A percentile compares a stretch with the other conserved stretches of the same genome.
Evolutionary conservation across 1,139 yeast species (phyloP).

Genomic region (Yamadazyma triangularis): DNA sequence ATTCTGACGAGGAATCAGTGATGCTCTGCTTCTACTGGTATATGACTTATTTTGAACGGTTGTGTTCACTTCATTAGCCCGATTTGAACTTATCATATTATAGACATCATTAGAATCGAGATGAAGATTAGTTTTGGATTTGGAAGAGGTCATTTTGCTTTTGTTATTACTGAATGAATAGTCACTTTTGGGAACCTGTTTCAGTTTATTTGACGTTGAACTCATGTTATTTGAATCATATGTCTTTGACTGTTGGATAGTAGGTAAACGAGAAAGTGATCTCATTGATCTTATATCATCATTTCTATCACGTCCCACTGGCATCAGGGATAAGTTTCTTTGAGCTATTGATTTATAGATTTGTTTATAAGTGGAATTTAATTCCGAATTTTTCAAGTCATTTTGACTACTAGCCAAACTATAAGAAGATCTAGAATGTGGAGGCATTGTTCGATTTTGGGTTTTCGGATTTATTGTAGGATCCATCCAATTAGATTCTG

Average conservation of each 20-base stretch:
- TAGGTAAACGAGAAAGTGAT: conserved; percentile 15
- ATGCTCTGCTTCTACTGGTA: too few species aligned
- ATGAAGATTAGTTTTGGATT: conserved; percentile 5
- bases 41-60: conserved; percentile 1
- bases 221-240: too few species aligned
- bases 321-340: conserved; percentile 20
- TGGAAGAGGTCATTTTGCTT: too few species aligned
- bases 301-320: conserved; percentile 7
- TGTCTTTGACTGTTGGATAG: conserved; percentile 12
- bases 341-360: conserved; percentile 37
- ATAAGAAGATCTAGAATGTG: conserved; percentile 24
- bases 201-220: conserved; percentile 3
- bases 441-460: conserved; percentile 12
- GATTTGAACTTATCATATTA: conserved; percentile 15
- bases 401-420: conserved; percentile 18
- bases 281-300: conserved; percentile 14
- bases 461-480: too few species aligned
- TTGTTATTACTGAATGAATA: too few species aligned
- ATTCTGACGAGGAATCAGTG: too few species aligned
- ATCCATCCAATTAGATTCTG: conserved; percentile 45
- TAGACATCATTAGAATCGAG: conserved; percentile 22
- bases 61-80: conserved; percentile 1
- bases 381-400: conserved; percentile 15
- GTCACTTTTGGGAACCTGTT: not conserved
- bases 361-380: conserved; percentile 27